Conservation (phyloP, 179 eudicot genomes). For the Carnegiea gigantea region DNA sequence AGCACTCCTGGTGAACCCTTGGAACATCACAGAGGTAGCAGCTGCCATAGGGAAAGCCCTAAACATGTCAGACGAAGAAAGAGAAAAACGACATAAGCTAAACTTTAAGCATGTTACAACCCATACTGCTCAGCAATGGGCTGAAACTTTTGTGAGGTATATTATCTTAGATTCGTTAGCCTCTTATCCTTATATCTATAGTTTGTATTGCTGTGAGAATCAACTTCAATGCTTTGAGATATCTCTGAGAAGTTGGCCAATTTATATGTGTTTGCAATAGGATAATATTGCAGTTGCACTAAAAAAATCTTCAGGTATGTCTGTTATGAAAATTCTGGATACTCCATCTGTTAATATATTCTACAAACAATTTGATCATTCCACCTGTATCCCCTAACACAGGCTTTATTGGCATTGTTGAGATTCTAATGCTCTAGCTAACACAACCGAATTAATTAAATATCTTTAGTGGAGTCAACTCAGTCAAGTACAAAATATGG, state of each 20-base stretch:
- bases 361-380: neutral
- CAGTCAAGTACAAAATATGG: neutral
- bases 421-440: neutral
- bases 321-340: neutral
- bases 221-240: no score
- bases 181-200: neutral
- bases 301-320: neutral
- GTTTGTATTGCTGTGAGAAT: no score
- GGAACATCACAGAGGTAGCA: conserved; percentile 93
- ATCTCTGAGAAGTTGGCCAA: no score
- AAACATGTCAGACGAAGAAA: conserved; percentile 84
- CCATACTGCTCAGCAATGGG: conserved; percentile 97
- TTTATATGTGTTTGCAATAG: neutral
- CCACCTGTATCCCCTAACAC: neutral
- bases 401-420: neutral
- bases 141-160: conserved; percentile 94
- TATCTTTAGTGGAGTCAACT: neutral
- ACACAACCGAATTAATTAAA: neutral
- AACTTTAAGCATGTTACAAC: conserved; percentile 79
- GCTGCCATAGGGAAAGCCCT: conserved; percentile 82
- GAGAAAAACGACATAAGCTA: conserved; percentile 80
- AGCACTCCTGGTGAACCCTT: conserved; percentile 88
- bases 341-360: neutral
- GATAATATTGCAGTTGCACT: neutral
- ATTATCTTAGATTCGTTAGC: neutral